Conservation (phyloP, 2,329 filamentous ascomycete genomes). For the Sphaerulina vaccinii region DNA sequence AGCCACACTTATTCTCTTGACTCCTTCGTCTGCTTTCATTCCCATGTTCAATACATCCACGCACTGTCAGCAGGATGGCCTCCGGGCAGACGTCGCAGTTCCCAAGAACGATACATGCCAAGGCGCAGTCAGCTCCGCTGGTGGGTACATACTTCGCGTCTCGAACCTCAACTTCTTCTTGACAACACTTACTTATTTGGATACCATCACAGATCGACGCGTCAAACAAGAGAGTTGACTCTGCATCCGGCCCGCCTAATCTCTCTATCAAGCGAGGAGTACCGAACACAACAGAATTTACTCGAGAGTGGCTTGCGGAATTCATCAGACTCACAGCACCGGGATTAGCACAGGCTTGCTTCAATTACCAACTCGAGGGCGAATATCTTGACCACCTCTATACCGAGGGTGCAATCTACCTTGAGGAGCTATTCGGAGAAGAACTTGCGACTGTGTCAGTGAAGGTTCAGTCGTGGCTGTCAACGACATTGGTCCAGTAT, state of each 20-base stretch:
- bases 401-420: neutral
- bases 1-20: no score
- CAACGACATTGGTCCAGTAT: neutral
- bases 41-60: no score
- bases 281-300: no score
- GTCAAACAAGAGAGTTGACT: no score
- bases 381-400: neutral
- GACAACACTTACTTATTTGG: neutral
- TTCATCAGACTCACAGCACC: neutral
- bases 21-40: no score
- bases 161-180: neutral
- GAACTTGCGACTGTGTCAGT: neutral
- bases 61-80: neutral
- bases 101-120: neutral
- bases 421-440: neutral
- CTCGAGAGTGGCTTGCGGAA: neutral
- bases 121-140: slow-evolving; percentile 7
- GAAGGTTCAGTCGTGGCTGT: slow-evolving; percentile 10
- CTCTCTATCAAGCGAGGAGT: no score
- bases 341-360: neutral
- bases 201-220: no score
- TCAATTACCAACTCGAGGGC: neutral
- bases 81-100: neutral
- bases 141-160: neutral
- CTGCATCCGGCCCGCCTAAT: no score